Percentiles rank a stretch among this genome's conserved stretches.
phyloP scores from a whole-genome alignment of 2,329 filamentous ascomycete genomes.

The Byssothecium circinans region DNA sequence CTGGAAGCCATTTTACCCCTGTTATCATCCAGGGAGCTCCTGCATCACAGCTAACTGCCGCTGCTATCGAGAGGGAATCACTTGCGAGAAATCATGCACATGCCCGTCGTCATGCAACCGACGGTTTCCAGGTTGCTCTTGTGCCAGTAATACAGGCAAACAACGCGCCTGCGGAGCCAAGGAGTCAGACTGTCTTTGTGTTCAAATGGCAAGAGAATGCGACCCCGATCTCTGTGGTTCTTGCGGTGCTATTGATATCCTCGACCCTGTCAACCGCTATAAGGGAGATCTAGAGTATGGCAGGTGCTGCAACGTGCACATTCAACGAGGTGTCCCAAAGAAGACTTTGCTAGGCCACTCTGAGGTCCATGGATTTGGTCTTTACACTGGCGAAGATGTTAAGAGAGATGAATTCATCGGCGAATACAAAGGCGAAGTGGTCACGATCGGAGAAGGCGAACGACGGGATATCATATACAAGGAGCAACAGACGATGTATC shows the following conservation, averaged over 20 bases:
- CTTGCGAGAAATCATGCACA: constrained; percentile 74
- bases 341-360: constrained; percentile 70
- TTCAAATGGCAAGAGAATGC: constrained; percentile 74
- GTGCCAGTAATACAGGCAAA: constrained; percentile 29
- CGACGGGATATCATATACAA: constrained; percentile 68
- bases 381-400: constrained; percentile 72
- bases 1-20: constrained; percentile 64
- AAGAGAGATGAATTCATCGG: constrained; percentile 72
- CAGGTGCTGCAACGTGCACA: constrained; percentile 70
- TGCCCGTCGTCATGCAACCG: constrained; percentile 63
- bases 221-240: constrained; percentile 72
- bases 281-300: constrained; percentile 58
- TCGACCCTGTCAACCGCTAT: constrained; percentile 68
- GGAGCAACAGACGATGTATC: constrained; percentile 63
- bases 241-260: constrained; percentile 69
- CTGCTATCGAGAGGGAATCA: constrained; percentile 63
- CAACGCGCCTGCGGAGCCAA: constrained; percentile 50
- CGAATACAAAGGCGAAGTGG: constrained; percentile 79
- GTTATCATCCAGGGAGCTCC: constrained; percentile 62
- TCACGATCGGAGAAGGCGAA: constrained; percentile 69
- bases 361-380: constrained; percentile 72
- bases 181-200: constrained; percentile 70
- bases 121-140: constrained; percentile 49
- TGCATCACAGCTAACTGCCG: constrained; percentile 64
- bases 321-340: constrained; percentile 70